Percentiles rank a stretch among this genome's conserved stretches.
These are phyloP conservation scores for Globisporangium polare DNA, from an alignment of 352 stramenopile species.

Conservation along the genomic window DNA sequence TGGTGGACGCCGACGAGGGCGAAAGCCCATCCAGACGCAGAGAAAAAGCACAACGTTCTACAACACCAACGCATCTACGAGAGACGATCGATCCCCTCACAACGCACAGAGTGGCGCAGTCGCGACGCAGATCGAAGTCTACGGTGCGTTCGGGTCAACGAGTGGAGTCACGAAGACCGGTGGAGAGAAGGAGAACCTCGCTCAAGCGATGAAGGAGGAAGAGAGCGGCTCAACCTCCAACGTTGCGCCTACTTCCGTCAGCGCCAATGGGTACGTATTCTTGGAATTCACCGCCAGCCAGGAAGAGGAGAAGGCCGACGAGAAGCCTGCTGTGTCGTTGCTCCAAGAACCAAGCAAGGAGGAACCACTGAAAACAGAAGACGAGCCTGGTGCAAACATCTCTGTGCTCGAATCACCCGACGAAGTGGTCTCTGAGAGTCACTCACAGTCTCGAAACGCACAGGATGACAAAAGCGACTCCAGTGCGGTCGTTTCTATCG, in stretches of 20 bases:
- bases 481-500: not conserved
- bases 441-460: not conserved
- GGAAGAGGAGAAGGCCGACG: not conserved
- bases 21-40: constrained; percentile 14
- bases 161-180: not conserved
- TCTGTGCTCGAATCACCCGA: not conserved
- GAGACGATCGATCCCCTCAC: not conserved
- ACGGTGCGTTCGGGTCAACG: constrained; percentile 15
- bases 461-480: not conserved
- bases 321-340: not conserved
- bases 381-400: not conserved
- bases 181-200: constrained; percentile 1
- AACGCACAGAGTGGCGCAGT: not conserved
- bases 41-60: not conserved
- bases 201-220: not conserved
- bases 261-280: not conserved
- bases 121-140: constrained; percentile 14
- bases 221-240: not conserved
- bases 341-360: not conserved
- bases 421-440: constrained; percentile 1
- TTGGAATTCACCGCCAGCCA: not conserved
- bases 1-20: constrained; percentile 11
- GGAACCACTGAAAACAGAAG: not conserved
- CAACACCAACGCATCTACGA: not conserved
- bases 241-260: not conserved